A percentile compares a stretch with the other conserved stretches of the same genome.
Conservation (phyloP, 768 basidiomycete genomes). For the Candolleomyces aberdarensis region DNA sequence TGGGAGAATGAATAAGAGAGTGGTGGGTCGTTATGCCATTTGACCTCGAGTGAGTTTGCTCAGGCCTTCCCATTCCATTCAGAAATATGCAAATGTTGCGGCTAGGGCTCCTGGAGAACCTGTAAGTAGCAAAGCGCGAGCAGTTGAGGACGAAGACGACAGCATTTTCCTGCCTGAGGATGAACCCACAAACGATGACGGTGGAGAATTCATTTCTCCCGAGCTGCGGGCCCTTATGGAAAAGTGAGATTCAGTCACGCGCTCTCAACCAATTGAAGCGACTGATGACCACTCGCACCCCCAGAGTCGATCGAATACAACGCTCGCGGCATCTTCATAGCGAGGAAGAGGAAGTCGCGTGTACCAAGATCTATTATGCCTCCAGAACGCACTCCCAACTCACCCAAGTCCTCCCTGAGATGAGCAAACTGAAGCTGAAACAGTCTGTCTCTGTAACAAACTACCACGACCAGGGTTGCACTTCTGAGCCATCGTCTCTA, state of each 20-base stretch:
- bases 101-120: background rate
- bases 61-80: background rate
- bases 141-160: conserved; percentile 47
- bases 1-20: conserved; percentile 59
- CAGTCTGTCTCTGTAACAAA: conserved; percentile 22
- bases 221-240: conserved; percentile 78
- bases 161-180: conserved; percentile 69
- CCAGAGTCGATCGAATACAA: conserved; percentile 32
- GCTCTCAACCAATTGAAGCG: background rate
- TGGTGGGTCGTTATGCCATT: conserved; percentile 36
- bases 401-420: conserved; percentile 84
- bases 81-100: conserved; percentile 12
- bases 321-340: conserved; percentile 15
- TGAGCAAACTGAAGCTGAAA: conserved; percentile 63
- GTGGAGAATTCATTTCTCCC: conserved; percentile 64
- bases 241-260: conserved; percentile 46
- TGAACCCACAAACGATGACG: conserved; percentile 34
- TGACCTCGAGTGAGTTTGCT: background rate
- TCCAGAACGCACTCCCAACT: conserved; percentile 97
- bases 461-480: conserved; percentile 15
- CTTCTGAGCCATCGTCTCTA: conserved; percentile 6
- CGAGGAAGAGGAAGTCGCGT: conserved; percentile 48
- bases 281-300: background rate
- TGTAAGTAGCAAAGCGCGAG: background rate
- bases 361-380: conserved; percentile 88